Percentiles rank a stretch among this genome's conserved stretches.
Evolutionary conservation across 2,329 filamentous ascomycete genomes (phyloP).

Genomic region (Trichoderma polysporum): DNA sequence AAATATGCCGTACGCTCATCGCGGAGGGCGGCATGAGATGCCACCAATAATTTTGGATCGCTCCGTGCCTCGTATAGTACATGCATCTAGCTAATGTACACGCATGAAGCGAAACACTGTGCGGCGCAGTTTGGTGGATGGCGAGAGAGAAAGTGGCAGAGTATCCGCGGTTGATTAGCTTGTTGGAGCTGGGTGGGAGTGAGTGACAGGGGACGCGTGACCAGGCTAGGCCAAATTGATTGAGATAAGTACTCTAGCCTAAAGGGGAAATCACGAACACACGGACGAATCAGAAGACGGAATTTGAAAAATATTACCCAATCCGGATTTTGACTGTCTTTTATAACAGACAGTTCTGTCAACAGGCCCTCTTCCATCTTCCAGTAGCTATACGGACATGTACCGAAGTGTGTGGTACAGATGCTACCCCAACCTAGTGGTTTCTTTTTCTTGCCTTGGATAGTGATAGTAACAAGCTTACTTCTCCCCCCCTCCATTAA

Average conservation of each 20-base stretch:
- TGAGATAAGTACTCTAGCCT: slow-evolving; percentile 20
- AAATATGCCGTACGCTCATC: background rate
- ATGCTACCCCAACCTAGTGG: background rate
- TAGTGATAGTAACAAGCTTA: background rate
- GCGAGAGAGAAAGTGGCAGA: background rate
- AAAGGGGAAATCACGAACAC: background rate
- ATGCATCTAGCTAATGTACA: too few species aligned
- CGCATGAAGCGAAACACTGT: background rate
- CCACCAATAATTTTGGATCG: background rate
- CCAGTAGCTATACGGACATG: too few species aligned
- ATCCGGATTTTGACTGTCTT: background rate
- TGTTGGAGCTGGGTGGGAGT: background rate
- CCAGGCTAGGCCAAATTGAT: background rate
- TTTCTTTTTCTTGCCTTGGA: background rate
- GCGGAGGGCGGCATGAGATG: background rate
- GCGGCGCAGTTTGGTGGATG: background rate
- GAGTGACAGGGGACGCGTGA: background rate
- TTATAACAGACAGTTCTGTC: background rate
- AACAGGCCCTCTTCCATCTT: too few species aligned
- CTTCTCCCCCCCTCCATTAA: background rate
- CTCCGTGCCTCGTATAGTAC: background rate
- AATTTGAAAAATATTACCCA: background rate
- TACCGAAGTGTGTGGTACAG: too few species aligned
- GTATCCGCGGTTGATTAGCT: background rate
- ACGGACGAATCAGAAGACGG: background rate